Evolutionary conservation across 139 green algal species (phyloP), one percentile per base, ranked within the genome.

Genomic region (Axilococcus clingmanii): DNA sequence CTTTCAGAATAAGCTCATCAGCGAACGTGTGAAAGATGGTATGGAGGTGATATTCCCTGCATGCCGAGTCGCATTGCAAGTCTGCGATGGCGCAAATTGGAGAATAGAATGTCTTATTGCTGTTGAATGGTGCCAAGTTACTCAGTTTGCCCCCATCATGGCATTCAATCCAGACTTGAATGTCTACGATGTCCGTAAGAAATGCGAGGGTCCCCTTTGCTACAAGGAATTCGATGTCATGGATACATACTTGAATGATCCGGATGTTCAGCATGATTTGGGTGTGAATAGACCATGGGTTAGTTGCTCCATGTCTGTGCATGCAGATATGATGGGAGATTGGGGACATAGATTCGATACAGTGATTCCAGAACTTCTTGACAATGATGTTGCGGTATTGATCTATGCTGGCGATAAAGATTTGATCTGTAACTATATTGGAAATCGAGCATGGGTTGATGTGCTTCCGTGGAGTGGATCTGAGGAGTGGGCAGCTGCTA

Each of bases 101-200:
- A 32, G 36, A 35, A 44, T 71, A 27, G 45, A 75, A 22, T 94
- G 85, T 63, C 23, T 61, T 8, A 45, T 85, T 36, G 79, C 82
- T 6, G 65, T 91, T 41, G n/a, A 73, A 32, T 79, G 80, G 44
- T 84, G 81, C 69, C 74, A 84, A 52, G 35, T 40, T 23, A 68
- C 67, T 19, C 33, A 59, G 42, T 71, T 78, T 41, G 57, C n/a
- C 2, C 56, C 54, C 8, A 46, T 80, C 50, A 67, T 77, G 53
- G 17, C 51, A 4, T 35, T 46, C 7, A 75, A 75, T 34, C 49
- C 55, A n/a, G 27, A 24, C 11, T 72, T 86, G 48, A 87, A 89
- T 59, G 80, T 91, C 45, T 95, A 93, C 49, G 84, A 95, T 73
- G 87, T 94, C 63, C 74, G 76, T 40, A 88, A 87, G 73, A 30